These are phyloP conservation scores for Mortierella sp. DNA, from an alignment of 371 early-diverging fungal genomes.

Conservation along the genomic window DNA sequence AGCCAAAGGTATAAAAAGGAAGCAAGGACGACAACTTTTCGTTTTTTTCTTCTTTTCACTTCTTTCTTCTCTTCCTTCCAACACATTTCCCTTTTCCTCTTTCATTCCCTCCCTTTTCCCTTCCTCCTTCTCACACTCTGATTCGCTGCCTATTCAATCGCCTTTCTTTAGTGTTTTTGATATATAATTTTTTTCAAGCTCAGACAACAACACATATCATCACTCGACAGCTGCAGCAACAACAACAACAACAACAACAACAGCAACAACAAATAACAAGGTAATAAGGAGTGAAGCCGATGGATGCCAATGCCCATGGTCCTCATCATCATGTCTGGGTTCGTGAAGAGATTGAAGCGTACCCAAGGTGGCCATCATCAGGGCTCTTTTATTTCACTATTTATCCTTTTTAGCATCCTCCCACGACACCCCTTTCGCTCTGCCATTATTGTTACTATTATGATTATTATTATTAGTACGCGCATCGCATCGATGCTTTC, in stretches of 20 bases:
- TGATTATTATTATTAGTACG: background rate
- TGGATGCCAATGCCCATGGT: too few relatives aligned
- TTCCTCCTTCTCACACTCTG: background rate
- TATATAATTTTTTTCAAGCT: slow-evolving; percentile 2
- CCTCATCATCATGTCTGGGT: too few relatives aligned
- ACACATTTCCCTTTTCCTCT: too few relatives aligned
- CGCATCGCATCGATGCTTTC: background rate
- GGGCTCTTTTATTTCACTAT: too few relatives aligned
- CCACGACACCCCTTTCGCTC: too few relatives aligned
- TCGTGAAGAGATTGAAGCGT: too few relatives aligned
- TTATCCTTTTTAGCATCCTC: too few relatives aligned
- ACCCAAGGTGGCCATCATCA: too few relatives aligned
- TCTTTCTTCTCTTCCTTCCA: slow-evolving; percentile 1
- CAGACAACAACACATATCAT: background rate
- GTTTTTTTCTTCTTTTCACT: background rate
- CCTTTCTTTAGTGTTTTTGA: background rate
- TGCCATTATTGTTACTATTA: too few relatives aligned
- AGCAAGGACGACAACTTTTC: background rate
- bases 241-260: background rate
- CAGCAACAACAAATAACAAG: background rate
- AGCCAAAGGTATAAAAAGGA: background rate
- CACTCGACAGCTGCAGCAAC: background rate
- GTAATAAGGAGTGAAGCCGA: too few relatives aligned
- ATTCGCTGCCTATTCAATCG: slow-evolving; percentile 5
- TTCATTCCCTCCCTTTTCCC: background rate